These are phyloP conservation scores for Sophora flavescens DNA, from an alignment of 306 rosid genomes.

Conservation along the genomic window DNA sequence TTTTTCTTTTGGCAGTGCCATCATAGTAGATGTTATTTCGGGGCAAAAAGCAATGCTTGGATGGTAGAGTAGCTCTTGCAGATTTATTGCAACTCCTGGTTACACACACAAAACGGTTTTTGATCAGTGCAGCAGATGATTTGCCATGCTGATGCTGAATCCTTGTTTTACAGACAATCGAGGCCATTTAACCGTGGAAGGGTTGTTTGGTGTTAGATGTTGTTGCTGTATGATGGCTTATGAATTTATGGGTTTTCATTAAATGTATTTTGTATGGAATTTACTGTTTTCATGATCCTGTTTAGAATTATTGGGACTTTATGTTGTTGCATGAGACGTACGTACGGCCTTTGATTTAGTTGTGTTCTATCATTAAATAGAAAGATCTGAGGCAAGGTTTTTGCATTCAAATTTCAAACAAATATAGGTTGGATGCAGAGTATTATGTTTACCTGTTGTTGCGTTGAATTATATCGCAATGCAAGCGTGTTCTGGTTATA, in stretches of 20 bases:
- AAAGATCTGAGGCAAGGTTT: not conserved
- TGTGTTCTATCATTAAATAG: not conserved
- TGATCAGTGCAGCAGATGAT: conserved; percentile 28
- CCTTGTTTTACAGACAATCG: conserved; percentile 23
- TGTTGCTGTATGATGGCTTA: conserved; percentile 22
- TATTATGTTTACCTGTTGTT: not conserved
- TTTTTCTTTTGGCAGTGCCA: conserved; percentile 57
- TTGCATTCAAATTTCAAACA: not conserved
- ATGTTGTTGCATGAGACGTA: conserved; percentile 19
- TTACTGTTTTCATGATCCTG: not conserved
- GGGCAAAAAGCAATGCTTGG: conserved; percentile 6
- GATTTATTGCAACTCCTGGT: conserved; percentile 1
- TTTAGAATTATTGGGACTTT: not conserved
- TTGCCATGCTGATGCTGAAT: conserved; percentile 18
- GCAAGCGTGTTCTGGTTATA: too few species aligned
- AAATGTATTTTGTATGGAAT: conserved; percentile 23
- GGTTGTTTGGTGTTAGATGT: conserved; percentile 4
- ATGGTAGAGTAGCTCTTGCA: conserved; percentile 11
- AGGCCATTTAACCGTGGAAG: conserved; percentile 1
- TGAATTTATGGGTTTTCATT: conserved; percentile 34
- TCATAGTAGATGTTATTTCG: conserved; percentile 46
- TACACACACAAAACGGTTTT: not conserved
- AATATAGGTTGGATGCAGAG: not conserved
- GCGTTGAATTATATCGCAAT: not conserved
- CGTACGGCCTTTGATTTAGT: not conserved